Conservation (phyloP, 208 protist genomes). For the Porcisia deanei region DNA sequence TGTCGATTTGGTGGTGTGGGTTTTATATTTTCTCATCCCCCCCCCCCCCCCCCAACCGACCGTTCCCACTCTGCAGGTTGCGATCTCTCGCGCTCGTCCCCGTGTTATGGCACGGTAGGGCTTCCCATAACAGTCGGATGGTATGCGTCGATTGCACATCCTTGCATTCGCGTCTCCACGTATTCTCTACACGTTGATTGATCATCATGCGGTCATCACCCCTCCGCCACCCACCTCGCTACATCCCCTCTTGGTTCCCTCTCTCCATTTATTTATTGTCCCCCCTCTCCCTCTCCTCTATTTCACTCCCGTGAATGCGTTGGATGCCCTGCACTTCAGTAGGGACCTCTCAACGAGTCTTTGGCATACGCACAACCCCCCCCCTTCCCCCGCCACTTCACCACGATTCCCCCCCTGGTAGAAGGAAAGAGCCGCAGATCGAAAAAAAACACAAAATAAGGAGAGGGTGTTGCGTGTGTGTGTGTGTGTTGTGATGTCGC, state of each 20-base stretch:
- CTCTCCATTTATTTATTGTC: background rate
- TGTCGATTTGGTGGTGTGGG: no score
- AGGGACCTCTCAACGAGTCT: background rate
- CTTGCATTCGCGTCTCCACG: background rate
- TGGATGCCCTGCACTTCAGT: background rate
- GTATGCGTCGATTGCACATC: background rate
- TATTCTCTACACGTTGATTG: background rate
- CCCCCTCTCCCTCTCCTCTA: no score
- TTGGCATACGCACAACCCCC: background rate
- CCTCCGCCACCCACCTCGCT: no score
- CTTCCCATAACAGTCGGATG: background rate
- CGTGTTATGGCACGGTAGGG: background rate
- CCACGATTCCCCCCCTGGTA: background rate
- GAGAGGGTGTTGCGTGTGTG: background rate
- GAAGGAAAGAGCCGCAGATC: background rate
- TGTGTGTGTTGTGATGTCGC: constrained; percentile 17
- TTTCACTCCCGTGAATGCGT: background rate
- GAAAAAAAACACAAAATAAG: background rate
- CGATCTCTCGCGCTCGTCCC: background rate
- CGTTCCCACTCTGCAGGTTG: background rate
- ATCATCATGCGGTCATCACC: background rate
- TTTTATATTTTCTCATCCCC: no score
- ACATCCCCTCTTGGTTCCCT: background rate
- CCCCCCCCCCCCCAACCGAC: background rate
- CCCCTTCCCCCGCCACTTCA: background rate